phyloP scores from a whole-genome alignment of 108 stramenopile genomes.

The Poteriospumella lacustris region DNA sequence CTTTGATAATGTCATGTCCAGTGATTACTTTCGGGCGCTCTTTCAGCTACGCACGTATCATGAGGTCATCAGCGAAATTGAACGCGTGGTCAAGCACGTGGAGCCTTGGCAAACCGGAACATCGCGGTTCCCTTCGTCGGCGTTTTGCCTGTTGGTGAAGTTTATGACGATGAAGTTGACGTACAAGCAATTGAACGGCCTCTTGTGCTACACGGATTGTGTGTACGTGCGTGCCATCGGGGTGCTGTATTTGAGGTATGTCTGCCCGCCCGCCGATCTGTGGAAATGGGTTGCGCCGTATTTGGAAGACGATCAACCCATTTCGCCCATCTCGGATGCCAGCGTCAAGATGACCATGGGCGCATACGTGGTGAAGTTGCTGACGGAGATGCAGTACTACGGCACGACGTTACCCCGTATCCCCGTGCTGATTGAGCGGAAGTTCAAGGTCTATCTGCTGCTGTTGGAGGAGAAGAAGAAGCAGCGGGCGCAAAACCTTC shows the following conservation, averaged over 20 bases:
- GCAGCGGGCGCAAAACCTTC: slow-evolving; percentile 33
- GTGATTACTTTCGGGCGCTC: slow-evolving; percentile 72
- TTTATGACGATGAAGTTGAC: slow-evolving; percentile 82
- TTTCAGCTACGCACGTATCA: slow-evolving; percentile 59
- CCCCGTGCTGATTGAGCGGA: slow-evolving; percentile 77
- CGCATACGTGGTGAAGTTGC: slow-evolving; percentile 36
- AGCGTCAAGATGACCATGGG: slow-evolving; percentile 31
- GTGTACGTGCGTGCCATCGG: slow-evolving; percentile 89
- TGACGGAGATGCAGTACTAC: slow-evolving; percentile 75
- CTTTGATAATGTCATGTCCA: slow-evolving; percentile 66
- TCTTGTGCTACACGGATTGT: slow-evolving; percentile 74
- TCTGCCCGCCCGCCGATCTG: slow-evolving; percentile 70
- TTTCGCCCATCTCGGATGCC: slow-evolving; percentile 3
- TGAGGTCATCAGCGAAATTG: slow-evolving; percentile 88
- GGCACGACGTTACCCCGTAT: slow-evolving; percentile 85
- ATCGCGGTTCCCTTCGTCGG: slow-evolving; percentile 69
- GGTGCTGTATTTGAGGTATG: slow-evolving; percentile 86
- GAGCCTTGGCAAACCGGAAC: slow-evolving; percentile 80
- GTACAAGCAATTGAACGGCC: slow-evolving; percentile 76
- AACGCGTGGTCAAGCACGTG: slow-evolving; percentile 77
- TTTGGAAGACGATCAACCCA: slow-evolving; percentile 74
- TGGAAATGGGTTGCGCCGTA: slow-evolving; percentile 80
- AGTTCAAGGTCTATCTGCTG: slow-evolving; percentile 78
- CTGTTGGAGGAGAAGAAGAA: slow-evolving; percentile 77
- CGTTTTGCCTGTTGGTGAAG: slow-evolving; percentile 83